Percentiles rank a stretch among this genome's conserved stretches.
Evolutionary conservation across 768 basidiomycete genomes (phyloP).

Genomic region (Megacollybia marginata): DNA sequence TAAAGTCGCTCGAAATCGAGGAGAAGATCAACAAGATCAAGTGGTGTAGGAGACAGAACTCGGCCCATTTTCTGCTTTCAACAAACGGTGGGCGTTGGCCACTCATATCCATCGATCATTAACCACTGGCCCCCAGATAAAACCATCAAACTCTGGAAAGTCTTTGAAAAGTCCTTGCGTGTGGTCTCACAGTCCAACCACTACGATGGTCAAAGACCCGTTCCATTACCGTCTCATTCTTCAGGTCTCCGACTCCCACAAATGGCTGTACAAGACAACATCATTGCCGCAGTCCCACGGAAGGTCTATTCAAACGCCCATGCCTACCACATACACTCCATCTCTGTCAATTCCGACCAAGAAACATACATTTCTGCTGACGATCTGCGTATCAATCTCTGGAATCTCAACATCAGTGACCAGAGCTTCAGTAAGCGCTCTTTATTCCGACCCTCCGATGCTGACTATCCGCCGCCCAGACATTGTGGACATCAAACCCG

Average conservation of each 20-base stretch:
- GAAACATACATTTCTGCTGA: slow-evolving; percentile 99
- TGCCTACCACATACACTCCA: slow-evolving; percentile 99
- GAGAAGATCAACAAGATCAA: slow-evolving; percentile 99
- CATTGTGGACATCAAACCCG: slow-evolving; percentile 99
- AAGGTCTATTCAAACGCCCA: slow-evolving; percentile 99
- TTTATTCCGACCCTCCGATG: slow-evolving; percentile 1
- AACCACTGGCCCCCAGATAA: slow-evolving; percentile 60
- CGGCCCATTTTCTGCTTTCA: slow-evolving; percentile 93
- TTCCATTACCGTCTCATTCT: slow-evolving; percentile 51
- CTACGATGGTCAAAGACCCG: slow-evolving; percentile 65
- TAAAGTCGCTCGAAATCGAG: slow-evolving; percentile 99
- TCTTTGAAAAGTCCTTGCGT: slow-evolving; percentile 96
- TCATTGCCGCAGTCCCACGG: slow-evolving; percentile 95
- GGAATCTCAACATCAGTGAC: slow-evolving; percentile 98
- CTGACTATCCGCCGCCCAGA: slow-evolving; percentile 40
- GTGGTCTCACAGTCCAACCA: slow-evolving; percentile 98
- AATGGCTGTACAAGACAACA: slow-evolving; percentile 92
- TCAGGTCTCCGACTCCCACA: slow-evolving; percentile 79
- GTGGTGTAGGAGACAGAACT: slow-evolving; percentile 98
- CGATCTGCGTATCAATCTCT: slow-evolving; percentile 93
- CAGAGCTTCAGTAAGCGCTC: slow-evolving; percentile 90
- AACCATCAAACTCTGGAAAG: slow-evolving; percentile 99
- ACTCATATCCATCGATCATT: slow-evolving; percentile 3
- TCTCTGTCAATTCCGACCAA: slow-evolving; percentile 98
- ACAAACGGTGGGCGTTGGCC: slow-evolving; percentile 74